Evolutionary conservation across 371 early-diverging fungal species (phyloP).

Genomic region (Haplosporangium sp.): DNA sequence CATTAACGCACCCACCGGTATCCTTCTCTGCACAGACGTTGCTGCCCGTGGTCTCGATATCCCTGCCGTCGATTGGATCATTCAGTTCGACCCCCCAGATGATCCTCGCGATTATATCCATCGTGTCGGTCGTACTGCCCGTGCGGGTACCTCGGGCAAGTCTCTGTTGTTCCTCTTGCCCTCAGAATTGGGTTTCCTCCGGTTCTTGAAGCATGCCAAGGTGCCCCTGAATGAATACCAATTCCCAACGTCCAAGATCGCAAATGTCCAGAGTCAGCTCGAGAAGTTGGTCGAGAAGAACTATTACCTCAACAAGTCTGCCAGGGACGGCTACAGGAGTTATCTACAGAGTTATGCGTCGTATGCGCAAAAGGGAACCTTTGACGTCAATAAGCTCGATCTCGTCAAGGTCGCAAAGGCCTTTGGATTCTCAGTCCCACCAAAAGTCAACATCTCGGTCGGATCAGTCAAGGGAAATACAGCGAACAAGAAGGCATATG

Average conservation of each 20-base stretch:
- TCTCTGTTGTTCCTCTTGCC: conserved; percentile 96
- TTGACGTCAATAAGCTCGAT: conserved; percentile 93
- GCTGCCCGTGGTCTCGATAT: conserved; percentile 99
- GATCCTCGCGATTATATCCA: conserved; percentile 98
- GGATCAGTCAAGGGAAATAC: conserved; percentile 57
- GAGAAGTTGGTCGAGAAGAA: conserved; percentile 97
- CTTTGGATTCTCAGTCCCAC: conserved; percentile 97
- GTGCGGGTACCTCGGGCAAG: conserved; percentile 92
- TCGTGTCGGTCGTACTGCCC: conserved; percentile 98
- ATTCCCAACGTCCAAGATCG: conserved; percentile 93
- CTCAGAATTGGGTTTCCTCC: conserved; percentile 94
- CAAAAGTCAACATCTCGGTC: conserved; percentile 92
- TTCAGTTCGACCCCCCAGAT: conserved; percentile 99
- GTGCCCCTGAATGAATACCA: conserved; percentile 98
- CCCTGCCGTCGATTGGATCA: conserved; percentile 97
- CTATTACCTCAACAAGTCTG: conserved; percentile 98
- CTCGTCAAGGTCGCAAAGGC: conserved; percentile 93
- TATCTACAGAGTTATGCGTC: conserved; percentile 98
- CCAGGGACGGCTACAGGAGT: conserved; percentile 96
- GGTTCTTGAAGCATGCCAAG: conserved; percentile 97
- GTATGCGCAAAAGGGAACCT: conserved; percentile 95
- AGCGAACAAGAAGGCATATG: conserved; percentile 51
- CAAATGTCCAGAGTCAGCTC: conserved; percentile 94
- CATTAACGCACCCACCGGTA: conserved; percentile 89
- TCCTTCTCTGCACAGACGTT: conserved; percentile 97